These are phyloP conservation scores for Fusarium sublunatum DNA, from an alignment of 2,329 filamentous ascomycete genomes.

Conservation along the genomic window DNA sequence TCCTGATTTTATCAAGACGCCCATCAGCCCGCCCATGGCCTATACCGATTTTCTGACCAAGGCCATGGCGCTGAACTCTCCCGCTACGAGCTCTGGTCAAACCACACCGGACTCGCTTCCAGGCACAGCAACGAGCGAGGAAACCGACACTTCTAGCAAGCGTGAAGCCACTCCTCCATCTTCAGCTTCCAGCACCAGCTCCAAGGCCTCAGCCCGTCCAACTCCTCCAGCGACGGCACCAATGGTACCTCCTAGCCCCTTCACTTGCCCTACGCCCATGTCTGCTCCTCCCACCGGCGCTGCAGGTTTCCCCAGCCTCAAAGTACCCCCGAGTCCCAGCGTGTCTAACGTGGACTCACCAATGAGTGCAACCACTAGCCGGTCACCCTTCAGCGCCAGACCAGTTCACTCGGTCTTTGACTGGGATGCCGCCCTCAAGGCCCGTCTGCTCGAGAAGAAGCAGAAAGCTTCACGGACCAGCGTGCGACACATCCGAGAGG, in stretches of 20 bases:
- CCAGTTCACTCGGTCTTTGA: conserved; percentile 78
- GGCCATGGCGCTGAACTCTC: conserved; percentile 79
- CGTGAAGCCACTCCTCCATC: conserved; percentile 63
- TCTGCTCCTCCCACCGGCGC: conserved; percentile 70
- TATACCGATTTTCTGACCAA: conserved; percentile 91
- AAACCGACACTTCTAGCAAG: conserved; percentile 67
- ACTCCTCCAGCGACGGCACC: conserved; percentile 53
- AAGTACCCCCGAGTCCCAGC: conserved; percentile 80
- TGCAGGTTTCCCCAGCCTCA: conserved; percentile 73
- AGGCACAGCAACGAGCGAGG: conserved; percentile 67
- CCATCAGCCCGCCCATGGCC: conserved; percentile 88
- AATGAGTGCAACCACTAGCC: conserved; percentile 67
- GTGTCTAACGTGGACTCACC: conserved; percentile 77
- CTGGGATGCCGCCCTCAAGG: conserved; percentile 79
- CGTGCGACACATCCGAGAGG: conserved; percentile 81
- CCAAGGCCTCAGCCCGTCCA: conserved; percentile 44
- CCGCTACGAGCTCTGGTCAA: conserved; percentile 65
- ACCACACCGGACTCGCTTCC: conserved; percentile 62
- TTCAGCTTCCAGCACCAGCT: conserved; percentile 54
- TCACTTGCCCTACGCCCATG: conserved; percentile 65
- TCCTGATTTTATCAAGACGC: conserved; percentile 78
- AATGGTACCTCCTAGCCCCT: conserved; percentile 60
- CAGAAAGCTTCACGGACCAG: conserved; percentile 69
- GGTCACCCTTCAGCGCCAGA: conserved; percentile 79
- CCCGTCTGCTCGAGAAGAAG: conserved; percentile 70